Evolutionary conservation across 306 rosid species (phyloP).

Genomic region (Adenanthera pavonina): DNA sequence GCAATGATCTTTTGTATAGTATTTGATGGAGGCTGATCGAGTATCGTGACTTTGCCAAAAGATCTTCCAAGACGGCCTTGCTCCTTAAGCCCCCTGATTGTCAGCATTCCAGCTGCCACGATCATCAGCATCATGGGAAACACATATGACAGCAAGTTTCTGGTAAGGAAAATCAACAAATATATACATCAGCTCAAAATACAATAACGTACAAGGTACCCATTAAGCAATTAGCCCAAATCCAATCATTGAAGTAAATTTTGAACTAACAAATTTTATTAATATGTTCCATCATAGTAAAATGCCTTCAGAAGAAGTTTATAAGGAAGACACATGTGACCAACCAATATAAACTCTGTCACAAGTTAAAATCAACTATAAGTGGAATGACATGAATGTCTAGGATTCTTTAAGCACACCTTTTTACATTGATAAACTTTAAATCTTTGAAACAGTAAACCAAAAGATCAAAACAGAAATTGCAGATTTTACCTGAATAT

Average conservation of each 20-base stretch:
- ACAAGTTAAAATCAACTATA: neutral
- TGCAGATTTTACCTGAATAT: neutral
- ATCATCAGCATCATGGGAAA: constrained; percentile 71
- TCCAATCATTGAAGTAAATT: constrained; percentile 12
- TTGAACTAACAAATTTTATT: neutral
- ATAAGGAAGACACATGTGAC: constrained; percentile 9
- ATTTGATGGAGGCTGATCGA: constrained; percentile 95
- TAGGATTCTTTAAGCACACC: neutral
- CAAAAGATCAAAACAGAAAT: neutral
- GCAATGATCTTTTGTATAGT: constrained; percentile 93
- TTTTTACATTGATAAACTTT: neutral
- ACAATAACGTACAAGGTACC: constrained; percentile 7
- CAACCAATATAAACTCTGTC: constrained; percentile 21
- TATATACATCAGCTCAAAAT: constrained; percentile 42
- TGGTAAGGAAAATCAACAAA: constrained; percentile 47
- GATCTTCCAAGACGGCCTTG: constrained; percentile 97
- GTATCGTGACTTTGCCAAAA: constrained; percentile 79
- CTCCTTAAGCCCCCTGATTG: constrained; percentile 83
- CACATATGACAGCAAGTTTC: constrained; percentile 81
- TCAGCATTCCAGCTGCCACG: constrained; percentile 79
- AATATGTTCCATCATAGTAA: neutral
- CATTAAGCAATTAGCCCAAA: constrained; percentile 11
- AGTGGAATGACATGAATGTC: neutral
- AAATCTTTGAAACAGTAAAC: neutral
- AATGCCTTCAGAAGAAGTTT: neutral